Percentiles rank a stretch among this genome's conserved stretches.
These are phyloP conservation scores for Ophiostoma piceae DNA, from an alignment of 2,329 filamentous ascomycete species.

Conservation along the genomic window DNA sequence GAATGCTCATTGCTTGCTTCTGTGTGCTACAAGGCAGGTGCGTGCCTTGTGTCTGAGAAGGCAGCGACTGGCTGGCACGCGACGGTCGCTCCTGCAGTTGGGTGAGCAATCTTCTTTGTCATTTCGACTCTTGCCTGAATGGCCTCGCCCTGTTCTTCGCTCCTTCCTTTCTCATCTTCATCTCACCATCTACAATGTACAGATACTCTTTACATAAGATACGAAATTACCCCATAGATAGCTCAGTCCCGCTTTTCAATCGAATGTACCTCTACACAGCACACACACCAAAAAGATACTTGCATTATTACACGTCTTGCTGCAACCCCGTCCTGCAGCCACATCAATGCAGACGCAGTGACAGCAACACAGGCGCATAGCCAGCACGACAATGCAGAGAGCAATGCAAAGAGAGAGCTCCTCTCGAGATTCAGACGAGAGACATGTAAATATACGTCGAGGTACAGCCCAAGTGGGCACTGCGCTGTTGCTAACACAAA, in stretches of 20 bases:
- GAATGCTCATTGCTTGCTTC: no score
- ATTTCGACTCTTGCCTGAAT: not conserved
- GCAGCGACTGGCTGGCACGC: not conserved
- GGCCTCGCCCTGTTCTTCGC: not conserved
- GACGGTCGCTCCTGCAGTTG: not conserved
- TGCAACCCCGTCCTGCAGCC: slow-evolving; percentile 9
- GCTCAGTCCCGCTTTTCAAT: not conserved
- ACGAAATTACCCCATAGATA: not conserved
- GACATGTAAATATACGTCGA: not conserved
- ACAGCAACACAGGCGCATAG: slow-evolving; percentile 5
- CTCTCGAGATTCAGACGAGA: not conserved
- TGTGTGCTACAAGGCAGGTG: not conserved
- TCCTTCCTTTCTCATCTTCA: not conserved
- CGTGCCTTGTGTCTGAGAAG: not conserved
- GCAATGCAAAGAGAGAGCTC: not conserved
- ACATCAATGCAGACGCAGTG: slow-evolving; percentile 8
- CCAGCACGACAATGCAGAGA: not conserved
- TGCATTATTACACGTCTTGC: not conserved
- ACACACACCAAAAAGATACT: not conserved
- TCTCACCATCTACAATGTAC: no score
- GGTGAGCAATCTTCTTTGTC: not conserved
- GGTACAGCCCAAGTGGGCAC: slow-evolving; percentile 13
- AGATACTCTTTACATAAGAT: no score
- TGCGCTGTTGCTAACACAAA: slow-evolving; percentile 8
- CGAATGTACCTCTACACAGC: not conserved